Evolutionary conservation across 2,329 filamentous ascomycete genomes (phyloP), one percentile per base, ranked within the genome.

Genomic region (Cercospora zeae-maydis): DNA sequence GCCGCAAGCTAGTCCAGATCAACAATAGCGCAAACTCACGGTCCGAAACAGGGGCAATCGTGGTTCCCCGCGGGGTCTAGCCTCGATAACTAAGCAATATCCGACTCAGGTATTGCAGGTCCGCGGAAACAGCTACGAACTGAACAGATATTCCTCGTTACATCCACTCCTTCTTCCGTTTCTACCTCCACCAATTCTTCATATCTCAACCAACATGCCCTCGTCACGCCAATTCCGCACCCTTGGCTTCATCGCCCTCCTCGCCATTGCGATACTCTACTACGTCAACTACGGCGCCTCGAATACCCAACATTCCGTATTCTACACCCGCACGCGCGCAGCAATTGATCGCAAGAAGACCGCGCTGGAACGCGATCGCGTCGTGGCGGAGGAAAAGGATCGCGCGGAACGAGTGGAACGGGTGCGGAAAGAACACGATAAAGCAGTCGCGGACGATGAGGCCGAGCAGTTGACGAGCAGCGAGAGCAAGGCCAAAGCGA

Each of bases 171-270:
- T 27, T 9, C 21, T 4, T 13, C 2, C 21, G 27, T 14, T 6
- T 47, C 21, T 4, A 27, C 16, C 21, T 47, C 21, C 21, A 27
- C 2, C 34, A 6, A 16, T 5, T 9, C 2, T 13, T 16, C n/a
- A 2, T 2, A 55, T 14, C 53, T 13, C 5, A 1, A 6, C 11
- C 14, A 11, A 3, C 21, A 92, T 92, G 89, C 85, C 86, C 71
- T 89, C 88, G 19, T 81, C 84, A 70, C 87, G 91, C 67, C 87
- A 91, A 70, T 73, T 91, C 71, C 87, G 88, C 73, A 79, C 89
- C 69, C 79, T 92, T 61, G 79, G 85, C 67, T 80, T 93, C 71
- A 80, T 88, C 61, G 81, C 87, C 61, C 69, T 92, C 69, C 81
- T 87, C 67, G 80, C 84, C 63, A 77, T 93, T 63, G 78, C 93